These are phyloP conservation scores for Ceratobasidium sp. DNA, from an alignment of 1,284 basidiomycete genomes.

Conservation along the genomic window DNA sequence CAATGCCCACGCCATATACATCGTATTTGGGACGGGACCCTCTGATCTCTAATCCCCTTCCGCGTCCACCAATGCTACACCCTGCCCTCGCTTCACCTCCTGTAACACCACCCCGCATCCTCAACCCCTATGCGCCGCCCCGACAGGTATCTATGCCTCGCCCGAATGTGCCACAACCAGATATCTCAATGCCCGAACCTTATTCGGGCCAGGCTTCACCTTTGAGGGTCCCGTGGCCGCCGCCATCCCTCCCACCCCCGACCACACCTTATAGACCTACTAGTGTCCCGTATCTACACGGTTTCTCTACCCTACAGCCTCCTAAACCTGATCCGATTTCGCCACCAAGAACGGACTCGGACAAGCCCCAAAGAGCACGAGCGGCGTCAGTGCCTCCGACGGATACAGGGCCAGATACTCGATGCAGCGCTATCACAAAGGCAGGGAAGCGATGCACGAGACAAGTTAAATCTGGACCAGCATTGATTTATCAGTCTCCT, in stretches of 20 bases:
- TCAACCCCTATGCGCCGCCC: slow-evolving; percentile 7
- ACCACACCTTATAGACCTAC: neutral
- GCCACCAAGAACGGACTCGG: neutral
- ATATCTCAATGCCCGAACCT: slow-evolving; percentile 4
- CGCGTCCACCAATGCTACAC: slow-evolving; percentile 15
- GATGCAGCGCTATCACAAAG: slow-evolving; percentile 71
- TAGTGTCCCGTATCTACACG: slow-evolving; percentile 13
- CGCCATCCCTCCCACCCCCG: neutral
- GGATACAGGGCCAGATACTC: slow-evolving; percentile 45
- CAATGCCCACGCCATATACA: slow-evolving; percentile 16
- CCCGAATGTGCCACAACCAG: slow-evolving; percentile 1
- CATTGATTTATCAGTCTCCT: slow-evolving; percentile 49
- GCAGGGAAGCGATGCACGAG: slow-evolving; percentile 67
- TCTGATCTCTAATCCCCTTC: slow-evolving; percentile 13
- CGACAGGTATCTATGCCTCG: slow-evolving; percentile 23
- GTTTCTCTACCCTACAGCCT: slow-evolving; percentile 24
- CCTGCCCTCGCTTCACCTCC: slow-evolving; percentile 11
- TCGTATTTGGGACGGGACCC: slow-evolving; percentile 10
- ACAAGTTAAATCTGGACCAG: slow-evolving; percentile 59
- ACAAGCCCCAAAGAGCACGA: neutral
- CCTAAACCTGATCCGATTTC: slow-evolving; percentile 8
- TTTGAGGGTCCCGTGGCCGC: neutral
- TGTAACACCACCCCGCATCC: slow-evolving; percentile 4
- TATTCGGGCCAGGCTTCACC: neutral
- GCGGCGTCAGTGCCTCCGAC: slow-evolving; percentile 18